Base-by-base conservation (phyloP, 352 stramenopile species). In the Globisporangium apiculatum region DNA sequence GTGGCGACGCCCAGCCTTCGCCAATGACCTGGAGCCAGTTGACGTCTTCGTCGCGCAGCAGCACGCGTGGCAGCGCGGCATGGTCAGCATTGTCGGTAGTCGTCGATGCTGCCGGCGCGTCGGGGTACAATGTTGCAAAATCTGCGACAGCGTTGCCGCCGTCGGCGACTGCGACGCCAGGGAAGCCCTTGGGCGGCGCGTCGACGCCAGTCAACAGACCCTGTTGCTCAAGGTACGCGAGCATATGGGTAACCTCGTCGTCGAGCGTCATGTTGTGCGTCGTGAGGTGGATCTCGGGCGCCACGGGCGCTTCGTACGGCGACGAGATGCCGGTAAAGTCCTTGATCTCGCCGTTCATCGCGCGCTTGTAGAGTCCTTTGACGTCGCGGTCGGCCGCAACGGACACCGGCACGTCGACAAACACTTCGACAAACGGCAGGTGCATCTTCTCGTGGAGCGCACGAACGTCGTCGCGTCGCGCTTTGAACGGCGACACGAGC, bases 311-410 rank as follows among this genome's bases (percentile, higher is more conserved):
- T 67, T 99, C 97, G 68, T 99, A 99, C 3, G 96, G 97, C 64
- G 97, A 97, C 65, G 98, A 97, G 60, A 99, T 98, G 62, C 97
- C 98, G 4, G 97, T 99, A 64, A 99, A 99, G 68, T 98, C 90
- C 78, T 98, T 98, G 61, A 99, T 89, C 72, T 99, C 95, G 48
- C 97, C 97, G 43, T 90, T 91, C 40, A 89, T 89, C 10, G 87
- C 88, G 58, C 95, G 93, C 65, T 96, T 96, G 78, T 98, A 98
- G 18, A 98, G 60, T 55, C 94, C 94, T 75, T 99, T 99, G 31
- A 97, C 94, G 72, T 99, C 97, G 17, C 97, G 83, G n/a, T 97
- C 91, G 48, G 96, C 95, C 41, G 98, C 89, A 14, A 99, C 96
- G 4, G 97, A 88, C 11, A 99, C 79, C 0, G 96, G 93, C 15